Conservation (phyloP, 441 rosid species). For the Populus tomentosa region DNA sequence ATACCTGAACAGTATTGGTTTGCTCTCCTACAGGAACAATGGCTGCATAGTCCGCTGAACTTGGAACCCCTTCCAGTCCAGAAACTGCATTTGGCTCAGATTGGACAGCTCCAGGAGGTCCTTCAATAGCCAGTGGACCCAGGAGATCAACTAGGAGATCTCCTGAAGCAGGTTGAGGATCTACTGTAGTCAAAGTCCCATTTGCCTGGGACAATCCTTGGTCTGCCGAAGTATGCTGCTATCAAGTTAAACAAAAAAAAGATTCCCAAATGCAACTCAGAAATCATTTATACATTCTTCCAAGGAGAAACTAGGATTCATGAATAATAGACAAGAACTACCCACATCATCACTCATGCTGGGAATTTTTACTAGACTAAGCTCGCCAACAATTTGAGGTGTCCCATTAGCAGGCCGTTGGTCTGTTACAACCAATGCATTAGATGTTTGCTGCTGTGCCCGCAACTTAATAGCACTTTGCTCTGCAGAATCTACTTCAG, state of each 20-base stretch:
- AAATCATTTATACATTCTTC: constrained; percentile 10
- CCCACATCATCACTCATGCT: constrained; percentile 51
- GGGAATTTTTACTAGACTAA: constrained; percentile 70
- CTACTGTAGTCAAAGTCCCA: constrained; percentile 53
- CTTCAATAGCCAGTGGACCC: constrained; percentile 90
- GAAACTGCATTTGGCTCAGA: constrained; percentile 40
- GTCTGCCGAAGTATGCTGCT: constrained; percentile 53
- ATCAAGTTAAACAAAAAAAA: constrained; percentile 18
- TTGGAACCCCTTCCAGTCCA: constrained; percentile 46
- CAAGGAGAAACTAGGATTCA: constrained; percentile 2
- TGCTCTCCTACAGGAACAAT: constrained; percentile 80
- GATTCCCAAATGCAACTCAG: constrained; percentile 11
- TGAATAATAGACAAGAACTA: constrained; percentile 27
- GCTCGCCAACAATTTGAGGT: constrained; percentile 48
- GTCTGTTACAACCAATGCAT: constrained; percentile 89
- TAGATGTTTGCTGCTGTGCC: constrained; percentile 87
- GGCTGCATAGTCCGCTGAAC: constrained; percentile 64
- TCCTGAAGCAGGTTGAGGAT: constrained; percentile 56
- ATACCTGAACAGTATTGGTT: constrained; percentile 78
- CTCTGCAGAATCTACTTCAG: constrained; percentile 91
- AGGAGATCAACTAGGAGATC: constrained; percentile 84
- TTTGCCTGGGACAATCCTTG: constrained; percentile 45
- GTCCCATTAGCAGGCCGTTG: constrained; percentile 65
- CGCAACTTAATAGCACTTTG: constrained; percentile 98
- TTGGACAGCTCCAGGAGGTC: constrained; percentile 53